Evolutionary conservation across 352 stramenopile genomes (phyloP).

Genomic region (Pythium guiyangense): DNA sequence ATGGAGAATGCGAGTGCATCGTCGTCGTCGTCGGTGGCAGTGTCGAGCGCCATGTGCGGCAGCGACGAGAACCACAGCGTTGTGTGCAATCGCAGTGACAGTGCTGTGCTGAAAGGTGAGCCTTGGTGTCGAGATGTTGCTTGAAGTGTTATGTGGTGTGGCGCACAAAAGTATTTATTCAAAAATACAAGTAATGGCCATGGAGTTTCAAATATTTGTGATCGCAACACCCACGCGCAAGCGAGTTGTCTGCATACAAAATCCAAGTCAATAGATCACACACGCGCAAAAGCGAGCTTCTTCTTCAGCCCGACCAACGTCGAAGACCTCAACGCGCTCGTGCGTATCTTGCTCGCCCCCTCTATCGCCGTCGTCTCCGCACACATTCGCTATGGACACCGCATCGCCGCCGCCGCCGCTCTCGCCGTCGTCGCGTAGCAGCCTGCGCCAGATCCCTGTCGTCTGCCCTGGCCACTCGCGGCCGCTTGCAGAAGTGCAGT

Average conservation of each 20-base stretch:
- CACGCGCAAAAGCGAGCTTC: background rate
- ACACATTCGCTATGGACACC: background rate
- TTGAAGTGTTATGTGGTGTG: no score
- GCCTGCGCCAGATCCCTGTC: constrained; percentile 79
- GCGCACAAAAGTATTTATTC: no score
- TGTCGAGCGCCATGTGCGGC: background rate
- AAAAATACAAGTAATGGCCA: no score
- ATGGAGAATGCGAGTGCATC: no score
- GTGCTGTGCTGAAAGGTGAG: no score
- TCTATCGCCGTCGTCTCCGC: background rate
- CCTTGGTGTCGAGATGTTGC: no score
- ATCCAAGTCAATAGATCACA: no score
- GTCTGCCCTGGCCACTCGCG: constrained; percentile 84
- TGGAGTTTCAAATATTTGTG: no score
- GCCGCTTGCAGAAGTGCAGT: constrained; percentile 72
- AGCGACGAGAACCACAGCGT: constrained; percentile 2
- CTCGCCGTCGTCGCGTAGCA: constrained; percentile 35
- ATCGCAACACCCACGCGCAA: no score
- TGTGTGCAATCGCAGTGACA: background rate
- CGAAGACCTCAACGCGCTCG: background rate
- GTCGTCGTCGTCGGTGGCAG: no score
- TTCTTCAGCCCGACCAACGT: background rate
- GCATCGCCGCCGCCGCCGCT: constrained; percentile 17
- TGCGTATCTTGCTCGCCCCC: constrained; percentile 4
- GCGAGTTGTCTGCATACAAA: no score